phyloP scores from a whole-genome alignment of 805 yeast genomes.

The Priceomyces melissophilus region DNA sequence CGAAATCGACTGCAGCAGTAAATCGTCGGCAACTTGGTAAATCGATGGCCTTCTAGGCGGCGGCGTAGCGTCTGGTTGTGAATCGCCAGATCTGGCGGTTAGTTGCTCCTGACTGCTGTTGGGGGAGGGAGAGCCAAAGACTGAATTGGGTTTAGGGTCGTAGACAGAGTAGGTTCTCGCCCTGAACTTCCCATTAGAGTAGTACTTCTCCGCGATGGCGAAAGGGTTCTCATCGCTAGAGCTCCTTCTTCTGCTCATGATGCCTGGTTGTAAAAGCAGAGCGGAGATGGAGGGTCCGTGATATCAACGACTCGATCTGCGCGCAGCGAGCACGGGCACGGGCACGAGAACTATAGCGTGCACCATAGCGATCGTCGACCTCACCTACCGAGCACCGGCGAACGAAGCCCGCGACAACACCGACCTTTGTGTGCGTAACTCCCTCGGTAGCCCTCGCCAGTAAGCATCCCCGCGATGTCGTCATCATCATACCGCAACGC shows the following conservation, averaged over 20 bases:
- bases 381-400: too few relatives aligned
- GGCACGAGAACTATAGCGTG: too few relatives aligned
- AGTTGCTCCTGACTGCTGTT: background rate
- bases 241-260: slow-evolving; percentile 27
- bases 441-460: too few relatives aligned
- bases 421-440: too few relatives aligned
- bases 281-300: too few relatives aligned
- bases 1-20: slow-evolving; percentile 6
- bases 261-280: too few relatives aligned
- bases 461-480: too few relatives aligned
- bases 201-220: slow-evolving; percentile 65
- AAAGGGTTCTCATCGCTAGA: slow-evolving; percentile 61
- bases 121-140: background rate
- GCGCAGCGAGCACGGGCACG: too few relatives aligned
- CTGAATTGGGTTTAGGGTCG: slow-evolving; percentile 13
- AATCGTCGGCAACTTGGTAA: slow-evolving; percentile 24
- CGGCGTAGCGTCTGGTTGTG: slow-evolving; percentile 3
- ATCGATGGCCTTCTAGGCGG: slow-evolving; percentile 22
- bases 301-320: too few relatives aligned
- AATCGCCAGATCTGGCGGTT: slow-evolving; percentile 1
- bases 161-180: slow-evolving; percentile 56
- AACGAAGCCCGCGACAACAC: too few relatives aligned
- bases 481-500: too few relatives aligned
- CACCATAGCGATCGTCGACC: too few relatives aligned
- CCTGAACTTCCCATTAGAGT: slow-evolving; percentile 55